Percentiles rank a stretch among this genome's conserved stretches.
Conservation (phyloP, 345 rosid species). For the Aethionema arabicum region DNA sequence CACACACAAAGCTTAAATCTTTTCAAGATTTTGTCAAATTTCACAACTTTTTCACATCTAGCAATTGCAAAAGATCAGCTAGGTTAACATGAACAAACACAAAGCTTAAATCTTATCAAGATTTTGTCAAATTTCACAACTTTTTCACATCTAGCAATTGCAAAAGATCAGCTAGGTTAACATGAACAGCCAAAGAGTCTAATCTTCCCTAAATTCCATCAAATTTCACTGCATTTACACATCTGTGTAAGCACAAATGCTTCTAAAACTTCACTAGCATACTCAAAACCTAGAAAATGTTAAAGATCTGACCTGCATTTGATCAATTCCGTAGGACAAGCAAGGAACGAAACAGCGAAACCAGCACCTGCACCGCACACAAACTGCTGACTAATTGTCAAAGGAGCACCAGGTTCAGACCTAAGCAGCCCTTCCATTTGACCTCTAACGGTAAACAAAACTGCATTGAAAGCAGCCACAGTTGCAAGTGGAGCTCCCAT, state of each 20-base stretch:
- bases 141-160: neutral
- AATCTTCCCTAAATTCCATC: too few relatives aligned
- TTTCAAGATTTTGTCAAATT: too few relatives aligned
- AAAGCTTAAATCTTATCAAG: neutral
- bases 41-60: neutral
- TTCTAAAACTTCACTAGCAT: too few relatives aligned
- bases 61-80: neutral
- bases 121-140: too few relatives aligned
- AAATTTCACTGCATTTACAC: too few relatives aligned
- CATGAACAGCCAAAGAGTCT: too few relatives aligned
- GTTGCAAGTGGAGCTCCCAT: constrained; percentile 99
- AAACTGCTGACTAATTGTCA: constrained; percentile 76
- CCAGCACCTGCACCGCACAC: constrained; percentile 94
- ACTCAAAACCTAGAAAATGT: neutral
- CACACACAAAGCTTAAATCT: constrained; percentile 9
- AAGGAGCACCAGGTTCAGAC: constrained; percentile 78
- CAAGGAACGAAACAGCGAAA: constrained; percentile 88
- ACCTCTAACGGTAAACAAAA: constrained; percentile 89
- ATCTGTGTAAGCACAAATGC: too few relatives aligned
- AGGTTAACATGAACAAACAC: constrained; percentile 1
- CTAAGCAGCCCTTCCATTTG: constrained; percentile 85
- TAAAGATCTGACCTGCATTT: constrained; percentile 73
- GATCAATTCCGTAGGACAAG: constrained; percentile 97
- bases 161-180: neutral
- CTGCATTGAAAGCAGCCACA: constrained; percentile 96